These are phyloP conservation scores for Xylariaceae sp. DNA, from an alignment of 2,329 filamentous ascomycete genomes.

Conservation along the genomic window DNA sequence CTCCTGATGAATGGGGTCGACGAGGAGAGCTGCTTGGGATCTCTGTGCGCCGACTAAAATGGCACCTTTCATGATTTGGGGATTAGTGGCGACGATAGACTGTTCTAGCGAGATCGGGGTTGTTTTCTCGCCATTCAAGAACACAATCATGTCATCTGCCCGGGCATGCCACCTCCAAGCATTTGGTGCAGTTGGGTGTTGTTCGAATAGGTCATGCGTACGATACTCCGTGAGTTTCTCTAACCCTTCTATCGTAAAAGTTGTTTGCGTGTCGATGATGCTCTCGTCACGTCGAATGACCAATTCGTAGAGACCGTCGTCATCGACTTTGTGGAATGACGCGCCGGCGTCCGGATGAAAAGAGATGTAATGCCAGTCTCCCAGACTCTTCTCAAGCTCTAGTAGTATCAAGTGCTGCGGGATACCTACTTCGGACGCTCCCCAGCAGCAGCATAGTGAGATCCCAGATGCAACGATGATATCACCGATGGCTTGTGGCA, in stretches of 20 bases:
- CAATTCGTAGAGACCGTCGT: constrained; percentile 23
- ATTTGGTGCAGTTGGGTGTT: constrained; percentile 23
- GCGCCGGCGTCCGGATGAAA: constrained; percentile 30
- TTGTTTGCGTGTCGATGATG: constrained; percentile 14
- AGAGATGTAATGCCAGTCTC: constrained; percentile 34
- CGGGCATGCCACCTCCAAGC: constrained; percentile 29
- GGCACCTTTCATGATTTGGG: constrained; percentile 12
- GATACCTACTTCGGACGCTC: constrained; percentile 32
- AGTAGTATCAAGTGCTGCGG: constrained; percentile 15
- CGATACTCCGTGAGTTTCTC: constrained; percentile 21
- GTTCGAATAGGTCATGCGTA: constrained; percentile 25
- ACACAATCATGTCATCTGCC: constrained; percentile 32
- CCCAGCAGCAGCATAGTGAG: constrained; percentile 30
- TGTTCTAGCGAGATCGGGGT: constrained; percentile 31
- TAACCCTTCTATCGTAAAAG: constrained; percentile 12
- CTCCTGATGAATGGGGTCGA: constrained; percentile 14
- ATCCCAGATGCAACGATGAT: constrained; percentile 30
- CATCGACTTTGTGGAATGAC: constrained; percentile 22
- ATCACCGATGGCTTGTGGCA: constrained; percentile 35
- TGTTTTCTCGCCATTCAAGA: constrained; percentile 32
- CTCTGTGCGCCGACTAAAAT: constrained; percentile 21
- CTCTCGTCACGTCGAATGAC: constrained; percentile 20
- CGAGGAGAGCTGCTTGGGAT: constrained; percentile 24
- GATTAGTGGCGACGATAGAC: constrained; percentile 18
- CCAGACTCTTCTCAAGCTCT: constrained; percentile 7